phyloP scores from a whole-genome alignment of 768 basidiomycete species.

The Gloeophyllum trabeum region DNA sequence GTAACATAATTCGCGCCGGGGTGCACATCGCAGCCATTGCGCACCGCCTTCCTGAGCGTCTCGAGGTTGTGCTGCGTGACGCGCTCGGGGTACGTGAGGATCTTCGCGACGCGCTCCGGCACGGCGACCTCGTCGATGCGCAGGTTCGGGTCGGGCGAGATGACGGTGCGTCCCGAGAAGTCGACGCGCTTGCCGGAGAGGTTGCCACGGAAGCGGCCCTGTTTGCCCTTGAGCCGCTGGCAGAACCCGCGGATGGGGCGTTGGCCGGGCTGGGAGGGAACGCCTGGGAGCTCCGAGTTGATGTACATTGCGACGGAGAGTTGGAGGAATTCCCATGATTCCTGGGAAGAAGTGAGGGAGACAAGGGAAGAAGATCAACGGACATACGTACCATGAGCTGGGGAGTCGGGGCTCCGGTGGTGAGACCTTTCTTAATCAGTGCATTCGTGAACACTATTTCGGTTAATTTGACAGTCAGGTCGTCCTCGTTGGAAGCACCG shows the following conservation, averaged over 20 bases:
- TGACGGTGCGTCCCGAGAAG: slow-evolving; percentile 96
- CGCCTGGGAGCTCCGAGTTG: slow-evolving; percentile 93
- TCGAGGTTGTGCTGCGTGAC: slow-evolving; percentile 89
- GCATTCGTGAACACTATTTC: slow-evolving; percentile 95
- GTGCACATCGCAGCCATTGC: slow-evolving; percentile 83
- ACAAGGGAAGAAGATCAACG: slow-evolving; percentile 3
- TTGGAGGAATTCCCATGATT: slow-evolving; percentile 98
- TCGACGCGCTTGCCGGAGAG: slow-evolving; percentile 98
- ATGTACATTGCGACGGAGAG: slow-evolving; percentile 95
- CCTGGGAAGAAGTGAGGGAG: slow-evolving; percentile 30
- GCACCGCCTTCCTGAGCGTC: slow-evolving; percentile 57
- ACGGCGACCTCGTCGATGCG: slow-evolving; percentile 98
- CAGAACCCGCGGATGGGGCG: slow-evolving; percentile 98
- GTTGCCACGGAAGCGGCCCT: slow-evolving; percentile 97
- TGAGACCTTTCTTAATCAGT: slow-evolving; percentile 81
- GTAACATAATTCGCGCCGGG: slow-evolving; percentile 96
- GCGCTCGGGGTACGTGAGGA: slow-evolving; percentile 92
- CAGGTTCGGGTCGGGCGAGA: slow-evolving; percentile 97
- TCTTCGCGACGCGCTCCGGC: slow-evolving; percentile 88
- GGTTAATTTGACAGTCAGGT: slow-evolving; percentile 92
- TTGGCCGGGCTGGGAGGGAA: slow-evolving; percentile 75
- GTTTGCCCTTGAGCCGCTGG: slow-evolving; percentile 96
- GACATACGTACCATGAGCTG: slow-evolving; percentile 65
- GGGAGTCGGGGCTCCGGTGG: slow-evolving; percentile 78
- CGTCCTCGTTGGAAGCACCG: slow-evolving; percentile 97